Base-by-base conservation (phyloP, 768 basidiomycete genomes). In the Suillus sp. region DNA sequence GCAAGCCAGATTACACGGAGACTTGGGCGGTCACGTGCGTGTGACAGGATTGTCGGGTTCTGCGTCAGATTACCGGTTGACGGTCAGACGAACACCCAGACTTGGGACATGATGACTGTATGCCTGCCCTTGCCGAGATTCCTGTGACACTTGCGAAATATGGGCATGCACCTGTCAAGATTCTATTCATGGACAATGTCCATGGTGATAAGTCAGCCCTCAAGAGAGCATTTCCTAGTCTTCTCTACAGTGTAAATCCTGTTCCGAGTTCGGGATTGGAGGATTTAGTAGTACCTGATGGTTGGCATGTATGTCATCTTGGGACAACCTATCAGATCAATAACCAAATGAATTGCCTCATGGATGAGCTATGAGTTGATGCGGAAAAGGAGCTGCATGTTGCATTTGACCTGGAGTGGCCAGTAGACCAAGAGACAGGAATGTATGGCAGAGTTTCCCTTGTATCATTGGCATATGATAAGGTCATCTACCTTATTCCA, bases 141-240 rank as follows among this genome's bases (percentile, higher is more conserved):
- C 59, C 58, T 0, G 56, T 68, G 4, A 76, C 74, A 2, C 71
- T 79, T 1, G 25, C 66, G 0, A 63, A 13, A 1, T 78, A 74
- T 66, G 72, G 76, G 1, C 74, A 74, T 43, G n/a, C 48, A 2
- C 63, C 71, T 25, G 69, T 71, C 38, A 0, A n/a, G 0, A n/a
- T 73, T 7, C 60, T 76, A 14, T 77, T 70, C 62, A 77, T 74
- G 0, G n/a, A 78, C 51, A 75, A 70, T 50, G 70, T 77, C 56
- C 18, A 25, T 10, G 54, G 66, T 0, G 76, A 77, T 51, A 75
- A 73, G 58, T 54, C 37, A 9, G 61, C 67, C 27, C 65, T 72
- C 0, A 66, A 72, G 62, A 47, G 50, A 14, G 62, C 38, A 10
- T 70, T 68, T 34, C 67, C 65, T 14, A 73, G 72, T 0, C 67